Percentiles rank a stretch among this genome's conserved stretches.
These are phyloP conservation scores for Theileria equi DNA, from an alignment of 169 alveolate genomes.

Conservation along the genomic window DNA sequence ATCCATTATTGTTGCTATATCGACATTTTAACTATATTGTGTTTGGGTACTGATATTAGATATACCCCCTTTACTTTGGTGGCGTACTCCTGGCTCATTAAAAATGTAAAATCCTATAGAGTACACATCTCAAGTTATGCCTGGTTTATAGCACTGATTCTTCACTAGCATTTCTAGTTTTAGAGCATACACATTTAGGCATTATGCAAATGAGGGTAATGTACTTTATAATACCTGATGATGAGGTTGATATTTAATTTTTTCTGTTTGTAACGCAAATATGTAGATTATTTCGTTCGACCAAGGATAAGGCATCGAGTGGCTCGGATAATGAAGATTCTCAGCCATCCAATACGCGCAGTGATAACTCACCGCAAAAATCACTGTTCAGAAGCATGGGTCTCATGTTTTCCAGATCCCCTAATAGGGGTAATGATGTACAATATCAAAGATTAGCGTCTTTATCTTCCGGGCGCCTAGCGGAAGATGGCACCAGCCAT, in stretches of 20 bases:
- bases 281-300: conserved; percentile 20
- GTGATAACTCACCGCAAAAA: conserved; percentile 18
- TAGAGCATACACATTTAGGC: no score
- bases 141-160: no score
- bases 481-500: conserved; percentile 2
- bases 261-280: no score
- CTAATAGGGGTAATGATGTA: conserved; percentile 14
- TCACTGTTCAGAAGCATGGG: conserved; percentile 36
- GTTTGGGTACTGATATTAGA: no score
- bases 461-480: neutral
- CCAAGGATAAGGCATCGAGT: conserved; percentile 16
- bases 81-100: no score
- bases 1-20: no score
- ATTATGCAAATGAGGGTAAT: no score
- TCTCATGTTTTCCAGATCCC: conserved; percentile 18
- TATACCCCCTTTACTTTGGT: no score
- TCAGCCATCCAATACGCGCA: neutral
- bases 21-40: no score
- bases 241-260: conserved; percentile 1
- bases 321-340: conserved; percentile 15
- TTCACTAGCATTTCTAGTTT: no score
- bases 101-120: no score
- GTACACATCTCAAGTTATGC: no score
- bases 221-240: neutral
- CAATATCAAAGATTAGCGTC: neutral